Base-by-base conservation (phyloP, 495 filamentous ascomycete species). In the Daldinia vernicosa region DNA sequence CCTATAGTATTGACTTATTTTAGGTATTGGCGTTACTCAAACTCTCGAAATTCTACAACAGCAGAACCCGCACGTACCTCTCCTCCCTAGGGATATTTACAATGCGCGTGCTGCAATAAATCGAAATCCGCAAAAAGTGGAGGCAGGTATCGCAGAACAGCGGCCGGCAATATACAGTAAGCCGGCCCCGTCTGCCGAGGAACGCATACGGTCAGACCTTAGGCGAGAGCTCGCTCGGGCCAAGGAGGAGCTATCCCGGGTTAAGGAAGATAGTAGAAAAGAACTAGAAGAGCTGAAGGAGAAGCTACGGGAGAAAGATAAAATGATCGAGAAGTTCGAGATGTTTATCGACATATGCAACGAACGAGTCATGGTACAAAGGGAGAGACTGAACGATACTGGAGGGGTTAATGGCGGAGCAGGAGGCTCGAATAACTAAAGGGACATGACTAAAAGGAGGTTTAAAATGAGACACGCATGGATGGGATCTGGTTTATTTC, bases 321-420 rank as follows among this genome's bases (percentile, higher is more conserved):
- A 83, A 70, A 80, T 84, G 60, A 88, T 88, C 27, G 71, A 79
- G 56, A 85, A 83, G 72, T 88, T 88, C 69, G 85, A 88, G 73
- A 84, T 86, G 81, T 88, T 88, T 58, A 86, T 88, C 70, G 85
- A 88, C 69, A 85, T 88, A 50, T 87, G 84, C 76, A 88, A 88
- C 60, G 81, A 85, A 72, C 79, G 85, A 47, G 85, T 86, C 33
- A 87, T 88, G 78, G 80, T 85, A 19, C 83, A 82, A 66, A 75
- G 82, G 65, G 80, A 82, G 66, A 76, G 77, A 45, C 74, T 84
- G 45, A 76, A 79, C 51, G 72, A 78, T 26, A 70, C 68, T 15
- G 62, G 71, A 28, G 78, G 64, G 27, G 32, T 55, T 60, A 69
- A 63, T 14, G 63, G 67, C 22, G 71, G 63, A 52, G 55, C 70